A percentile compares a stretch with the other conserved stretches of the same genome.
These are phyloP conservation scores for Microthyrium microscopicum DNA, from an alignment of 2,329 filamentous ascomycete genomes.

Conservation along the genomic window DNA sequence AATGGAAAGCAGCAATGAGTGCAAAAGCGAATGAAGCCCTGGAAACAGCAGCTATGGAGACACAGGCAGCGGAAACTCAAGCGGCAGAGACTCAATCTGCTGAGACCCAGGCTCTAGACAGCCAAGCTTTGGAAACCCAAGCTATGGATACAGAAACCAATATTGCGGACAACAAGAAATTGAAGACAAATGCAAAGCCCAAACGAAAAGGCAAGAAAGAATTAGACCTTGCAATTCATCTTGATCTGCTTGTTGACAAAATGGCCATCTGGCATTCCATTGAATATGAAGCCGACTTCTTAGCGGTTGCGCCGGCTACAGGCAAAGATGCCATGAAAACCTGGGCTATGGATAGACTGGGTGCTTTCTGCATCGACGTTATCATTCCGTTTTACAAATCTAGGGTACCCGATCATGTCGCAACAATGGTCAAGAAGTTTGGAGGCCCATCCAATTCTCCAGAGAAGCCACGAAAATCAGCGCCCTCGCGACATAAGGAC, in stretches of 20 bases:
- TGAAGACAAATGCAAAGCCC: slow-evolving; percentile 18
- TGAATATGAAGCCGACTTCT: slow-evolving; percentile 36
- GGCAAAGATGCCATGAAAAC: slow-evolving; percentile 2
- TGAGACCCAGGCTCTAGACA: too few species aligned
- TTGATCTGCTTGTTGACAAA: slow-evolving; percentile 61
- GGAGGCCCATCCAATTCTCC: slow-evolving; percentile 53
- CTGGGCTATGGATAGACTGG: slow-evolving; percentile 40
- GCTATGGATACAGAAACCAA: slow-evolving; percentile 10
- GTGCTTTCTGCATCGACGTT: slow-evolving; percentile 65
- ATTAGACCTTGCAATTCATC: slow-evolving; percentile 46
- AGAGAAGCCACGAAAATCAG: slow-evolving; percentile 25
- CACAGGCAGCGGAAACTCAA: slow-evolving; percentile 8
- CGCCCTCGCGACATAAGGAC: slow-evolving; percentile 25
- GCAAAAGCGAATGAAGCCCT: slow-evolving; percentile 10
- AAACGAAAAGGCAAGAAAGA: slow-evolving; percentile 38
- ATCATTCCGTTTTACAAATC: slow-evolving; percentile 68
- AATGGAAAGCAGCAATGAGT: slow-evolving; percentile 20
- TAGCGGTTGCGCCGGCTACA: slow-evolving; percentile 9
- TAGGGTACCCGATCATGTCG: slow-evolving; percentile 55
- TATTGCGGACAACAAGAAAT: slow-evolving; percentile 8
- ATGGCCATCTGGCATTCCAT: slow-evolving; percentile 75
- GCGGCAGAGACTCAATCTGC: too few species aligned
- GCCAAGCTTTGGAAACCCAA: too few species aligned
- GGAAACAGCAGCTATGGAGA: slow-evolving; percentile 1
- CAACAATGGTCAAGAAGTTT: slow-evolving; percentile 56